Evolutionary conservation across 306 rosid species (phyloP).

Genomic region (Rosa chinensis): DNA sequence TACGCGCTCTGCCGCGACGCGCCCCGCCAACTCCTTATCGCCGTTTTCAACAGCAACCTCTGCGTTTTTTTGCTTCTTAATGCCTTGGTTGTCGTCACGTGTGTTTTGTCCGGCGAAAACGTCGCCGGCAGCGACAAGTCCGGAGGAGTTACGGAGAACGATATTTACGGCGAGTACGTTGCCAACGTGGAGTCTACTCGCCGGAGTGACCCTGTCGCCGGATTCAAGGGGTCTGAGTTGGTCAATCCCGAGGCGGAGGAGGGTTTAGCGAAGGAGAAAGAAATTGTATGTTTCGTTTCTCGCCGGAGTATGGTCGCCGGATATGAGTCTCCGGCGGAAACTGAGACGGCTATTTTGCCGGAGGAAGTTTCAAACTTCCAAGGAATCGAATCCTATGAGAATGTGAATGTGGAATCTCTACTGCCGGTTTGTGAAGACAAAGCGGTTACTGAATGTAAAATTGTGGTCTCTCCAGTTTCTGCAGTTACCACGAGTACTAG

Average conservation of each 20-base stretch:
- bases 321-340: not conserved
- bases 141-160: not conserved
- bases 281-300: not conserved
- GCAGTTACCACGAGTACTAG: not conserved
- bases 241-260: not conserved
- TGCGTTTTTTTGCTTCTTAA: constrained; percentile 45
- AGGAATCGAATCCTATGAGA: constrained; percentile 1
- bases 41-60: constrained; percentile 40
- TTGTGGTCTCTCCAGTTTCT: not conserved
- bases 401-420: constrained; percentile 12
- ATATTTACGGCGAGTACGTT: constrained; percentile 26
- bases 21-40: not conserved
- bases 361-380: not conserved
- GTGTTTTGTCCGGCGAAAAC: constrained; percentile 30
- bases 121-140: not conserved
- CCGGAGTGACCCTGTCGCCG: not conserved
- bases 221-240: not conserved
- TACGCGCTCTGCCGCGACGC: constrained; percentile 26
- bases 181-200: not conserved
- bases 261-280: not conserved
- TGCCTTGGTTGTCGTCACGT: constrained; percentile 47
- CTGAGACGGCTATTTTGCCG: not conserved
- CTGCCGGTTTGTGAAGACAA: constrained; percentile 6
- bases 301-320: not conserved
- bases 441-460: constrained; percentile 5